phyloP scores from a whole-genome alignment of 23 red algal genomes.

The Gracilaria caudata region DNA sequence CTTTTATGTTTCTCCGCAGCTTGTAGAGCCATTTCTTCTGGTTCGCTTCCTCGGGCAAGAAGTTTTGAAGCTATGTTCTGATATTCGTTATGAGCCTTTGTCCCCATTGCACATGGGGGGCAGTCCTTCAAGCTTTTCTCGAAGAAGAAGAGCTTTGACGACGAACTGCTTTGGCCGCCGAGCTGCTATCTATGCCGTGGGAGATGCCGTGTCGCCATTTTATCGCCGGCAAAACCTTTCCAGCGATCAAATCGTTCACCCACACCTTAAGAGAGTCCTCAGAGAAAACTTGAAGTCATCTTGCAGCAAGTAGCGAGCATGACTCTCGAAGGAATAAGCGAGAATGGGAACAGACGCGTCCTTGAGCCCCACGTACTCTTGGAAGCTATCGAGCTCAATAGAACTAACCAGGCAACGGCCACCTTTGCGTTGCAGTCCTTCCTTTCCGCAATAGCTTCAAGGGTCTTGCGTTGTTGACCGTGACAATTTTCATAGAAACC shows the following conservation, averaged over 20 bases:
- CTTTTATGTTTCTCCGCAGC: too few relatives aligned
- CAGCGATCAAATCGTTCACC: conserved; percentile 71
- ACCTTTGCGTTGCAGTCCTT: conserved; percentile 58
- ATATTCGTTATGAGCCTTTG: too few relatives aligned
- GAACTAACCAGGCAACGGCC: conserved; percentile 67
- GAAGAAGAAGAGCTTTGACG: too few relatives aligned
- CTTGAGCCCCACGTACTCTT: conserved; percentile 76
- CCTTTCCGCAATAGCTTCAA: conserved; percentile 63
- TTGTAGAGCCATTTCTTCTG: too few relatives aligned
- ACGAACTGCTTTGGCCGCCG: too few relatives aligned
- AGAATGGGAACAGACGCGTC: conserved; percentile 55
- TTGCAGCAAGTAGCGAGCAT: conserved; percentile 70
- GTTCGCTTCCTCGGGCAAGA: too few relatives aligned
- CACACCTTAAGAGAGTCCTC: conserved; percentile 57
- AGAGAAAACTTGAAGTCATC: conserved; percentile 55
- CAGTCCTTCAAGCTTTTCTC: too few relatives aligned
- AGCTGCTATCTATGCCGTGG: too few relatives aligned
- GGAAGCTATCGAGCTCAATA: conserved; percentile 58
- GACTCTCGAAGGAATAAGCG: conserved; percentile 67
- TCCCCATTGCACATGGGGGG: too few relatives aligned
- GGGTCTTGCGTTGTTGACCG: conserved; percentile 30
- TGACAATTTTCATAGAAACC: conserved; percentile 71
- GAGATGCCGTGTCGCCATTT: conserved; percentile 83
- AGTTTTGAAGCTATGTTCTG: too few relatives aligned
- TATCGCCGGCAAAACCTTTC: conserved; percentile 65